Percentiles rank a stretch among this genome's conserved stretches.
Evolutionary conservation across 1,284 basidiomycete genomes (phyloP).

Genomic region (Austroboletus olivaceoglutinosus): DNA sequence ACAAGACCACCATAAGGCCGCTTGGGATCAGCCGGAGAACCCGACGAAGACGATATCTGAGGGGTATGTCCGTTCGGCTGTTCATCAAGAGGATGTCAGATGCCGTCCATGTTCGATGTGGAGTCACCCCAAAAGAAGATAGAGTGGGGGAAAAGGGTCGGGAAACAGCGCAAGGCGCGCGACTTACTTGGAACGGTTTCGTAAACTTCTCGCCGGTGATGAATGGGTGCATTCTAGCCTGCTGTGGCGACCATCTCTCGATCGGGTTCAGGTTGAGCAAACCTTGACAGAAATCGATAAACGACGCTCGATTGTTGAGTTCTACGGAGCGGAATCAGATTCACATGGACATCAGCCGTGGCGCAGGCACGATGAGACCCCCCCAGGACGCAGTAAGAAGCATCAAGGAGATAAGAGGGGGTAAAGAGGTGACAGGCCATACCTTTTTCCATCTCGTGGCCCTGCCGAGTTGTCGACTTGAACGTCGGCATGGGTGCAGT

Average conservation of each 20-base stretch:
- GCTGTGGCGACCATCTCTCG: conserved; percentile 95
- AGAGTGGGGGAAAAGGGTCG: neutral
- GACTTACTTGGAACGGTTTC: conserved; percentile 81
- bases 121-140: neutral
- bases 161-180: neutral
- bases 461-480: conserved; percentile 72
- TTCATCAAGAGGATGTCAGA: conserved; percentile 15
- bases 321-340: conserved; percentile 51
- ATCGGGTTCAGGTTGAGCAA: conserved; percentile 93
- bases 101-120: neutral
- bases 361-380: neutral
- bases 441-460: conserved; percentile 93
- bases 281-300: conserved; percentile 97
- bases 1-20: conserved; percentile 95
- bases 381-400: conserved; percentile 1
- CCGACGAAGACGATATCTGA: conserved; percentile 34
- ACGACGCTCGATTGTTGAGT: conserved; percentile 89
- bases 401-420: conserved; percentile 5
- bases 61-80: conserved; percentile 52
- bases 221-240: conserved; percentile 94
- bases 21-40: conserved; percentile 59
- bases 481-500: conserved; percentile 86
- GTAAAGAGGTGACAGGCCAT: conserved; percentile 1
- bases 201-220: conserved; percentile 96
- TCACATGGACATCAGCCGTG: conserved; percentile 11